Conservation (phyloP, 305 asterid species). For the Rubia peregrina region DNA sequence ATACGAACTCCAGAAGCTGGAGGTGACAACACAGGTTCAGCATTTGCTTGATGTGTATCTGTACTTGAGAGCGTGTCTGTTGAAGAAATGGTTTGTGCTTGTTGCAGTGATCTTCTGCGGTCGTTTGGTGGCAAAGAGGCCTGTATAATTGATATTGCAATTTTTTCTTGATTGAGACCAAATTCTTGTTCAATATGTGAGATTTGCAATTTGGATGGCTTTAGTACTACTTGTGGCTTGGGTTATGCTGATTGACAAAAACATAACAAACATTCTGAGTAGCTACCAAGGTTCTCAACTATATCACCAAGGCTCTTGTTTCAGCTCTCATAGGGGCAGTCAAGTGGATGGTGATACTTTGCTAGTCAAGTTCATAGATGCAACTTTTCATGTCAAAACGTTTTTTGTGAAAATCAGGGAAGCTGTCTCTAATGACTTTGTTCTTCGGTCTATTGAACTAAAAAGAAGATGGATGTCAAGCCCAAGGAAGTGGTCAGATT, state of each 20-base stretch:
- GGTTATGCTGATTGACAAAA: slow-evolving; percentile 44
- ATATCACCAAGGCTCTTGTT: slow-evolving; percentile 46
- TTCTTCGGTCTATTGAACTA: slow-evolving; percentile 32
- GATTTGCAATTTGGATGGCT: slow-evolving; percentile 51
- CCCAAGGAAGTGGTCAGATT: slow-evolving; percentile 15
- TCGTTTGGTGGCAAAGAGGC: slow-evolving; percentile 51
- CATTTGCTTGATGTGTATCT: too few relatives aligned
- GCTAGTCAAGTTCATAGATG: slow-evolving; percentile 47
- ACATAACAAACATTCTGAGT: slow-evolving; percentile 22
- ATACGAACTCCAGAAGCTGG: too few relatives aligned
- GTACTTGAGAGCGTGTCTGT: too few relatives aligned
- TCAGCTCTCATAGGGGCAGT: slow-evolving; percentile 58
- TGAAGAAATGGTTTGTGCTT: slow-evolving; percentile 67
- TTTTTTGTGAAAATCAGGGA: slow-evolving; percentile 63
- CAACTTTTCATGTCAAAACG: slow-evolving; percentile 57
- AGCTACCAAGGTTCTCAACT: slow-evolving; percentile 28
- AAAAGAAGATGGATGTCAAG: slow-evolving; percentile 4
- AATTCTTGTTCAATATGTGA: slow-evolving; percentile 49
- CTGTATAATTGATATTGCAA: slow-evolving; percentile 40
- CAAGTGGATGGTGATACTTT: slow-evolving; percentile 66
- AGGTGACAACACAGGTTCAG: too few relatives aligned
- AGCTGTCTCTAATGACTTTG: slow-evolving; percentile 58
- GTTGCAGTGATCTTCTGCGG: slow-evolving; percentile 61
- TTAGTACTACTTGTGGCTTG: slow-evolving; percentile 59
- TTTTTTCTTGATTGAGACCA: slow-evolving; percentile 54